Base-by-base conservation (phyloP, 2,329 filamentous ascomycete genomes). In the Hypoxylon sp. region DNA sequence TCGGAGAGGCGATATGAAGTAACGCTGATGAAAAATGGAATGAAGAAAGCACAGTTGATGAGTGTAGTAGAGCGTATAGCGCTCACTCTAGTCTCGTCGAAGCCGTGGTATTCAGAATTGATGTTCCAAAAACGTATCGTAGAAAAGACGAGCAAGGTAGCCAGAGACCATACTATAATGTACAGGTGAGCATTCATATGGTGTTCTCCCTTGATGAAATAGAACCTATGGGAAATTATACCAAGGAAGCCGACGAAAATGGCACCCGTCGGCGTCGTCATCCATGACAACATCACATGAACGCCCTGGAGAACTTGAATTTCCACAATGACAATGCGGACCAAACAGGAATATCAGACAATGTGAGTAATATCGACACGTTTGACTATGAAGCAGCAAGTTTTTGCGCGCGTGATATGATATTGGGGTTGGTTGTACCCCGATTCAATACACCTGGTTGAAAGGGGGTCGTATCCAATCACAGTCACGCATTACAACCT, bases 121-220 rank as follows among this genome's bases (percentile, higher is more conserved):
- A 15, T 13, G n/a, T 8, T 41, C 17, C 15, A 41, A n/a, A 19
- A 41, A 2, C n/a, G 24, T 4, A 26, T 26, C n/a, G n/a, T 6
- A 6, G 22, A 17, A 13, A 20, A n/a, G 6, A 55, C 13, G 15
- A 32, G n/a, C 13, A 48, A 15, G 1, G 34, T 13, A 24, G 19
- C n/a, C 1, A 57, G 6, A n/a, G 43, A 6, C 62, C 62, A 64
- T 5, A 56, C 4, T 20, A 8, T 22, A 15, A 53, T 13, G 39
- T 64, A 64, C n/a, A 41, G 6, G 3, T 56, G 62, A 4, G 28
- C 62, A 37, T 56, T 49, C 20, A 65, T 37, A 37, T 65, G 62
- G 34, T 65, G 62, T 39, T 65, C 62, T 5, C 62, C 62, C 1
- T n/a, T 39, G 17, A 65, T 65, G 28, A 65, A 65, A 39, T 54